Base-by-base conservation (phyloP, 495 filamentous ascomycete species). In the Penicillium goetzii region DNA sequence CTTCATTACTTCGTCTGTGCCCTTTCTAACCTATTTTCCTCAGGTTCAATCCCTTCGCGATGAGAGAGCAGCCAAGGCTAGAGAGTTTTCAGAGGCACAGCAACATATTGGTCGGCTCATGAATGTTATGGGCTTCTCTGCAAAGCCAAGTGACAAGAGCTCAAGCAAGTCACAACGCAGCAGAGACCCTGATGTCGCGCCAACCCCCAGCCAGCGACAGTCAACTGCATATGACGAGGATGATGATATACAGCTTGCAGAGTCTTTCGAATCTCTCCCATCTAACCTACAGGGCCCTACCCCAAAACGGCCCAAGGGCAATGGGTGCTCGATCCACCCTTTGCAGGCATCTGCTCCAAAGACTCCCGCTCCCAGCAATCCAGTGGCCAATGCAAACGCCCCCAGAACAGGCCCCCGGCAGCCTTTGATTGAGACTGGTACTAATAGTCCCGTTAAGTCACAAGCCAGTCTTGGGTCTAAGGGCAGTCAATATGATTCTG, bases 21-120 rank as follows among this genome's bases (percentile, higher is more conserved):
- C 7, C 17, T 25, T 26, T 26, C n/a, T 50, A 19, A n/a, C 61
- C 66, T 36, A 0, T 12, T 32, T 0, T 26, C 0, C 50, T 14
- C 40, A 82, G 79, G 63, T 80, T 33, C 76, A 80, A 64, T 70
- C 74, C 12, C 61, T 81, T 34, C 74, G 74, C 15, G 70, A 78
- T 40, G 76, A 81, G 54, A 68, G 76, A 54, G 70, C 79, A 28
- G 71, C 76, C 21, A 80, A 79, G 61, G 76, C 80, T n/a, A 74
- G 75, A 14, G 80, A 84, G 55, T 80, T 84, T 41, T 76, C 74
- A 1, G 79, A 83, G 56, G 80, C 80, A 17, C 80, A 83, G 59
- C 77, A 83, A 47, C 79, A 83, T 23, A 81, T 81, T 36, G 66
- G 79, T 23, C 75, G 77, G 9, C 65, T 83, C 9, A 82, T 83